Conservation (phyloP, 208 protist species). For the Jaenimonas drosophilae region DNA sequence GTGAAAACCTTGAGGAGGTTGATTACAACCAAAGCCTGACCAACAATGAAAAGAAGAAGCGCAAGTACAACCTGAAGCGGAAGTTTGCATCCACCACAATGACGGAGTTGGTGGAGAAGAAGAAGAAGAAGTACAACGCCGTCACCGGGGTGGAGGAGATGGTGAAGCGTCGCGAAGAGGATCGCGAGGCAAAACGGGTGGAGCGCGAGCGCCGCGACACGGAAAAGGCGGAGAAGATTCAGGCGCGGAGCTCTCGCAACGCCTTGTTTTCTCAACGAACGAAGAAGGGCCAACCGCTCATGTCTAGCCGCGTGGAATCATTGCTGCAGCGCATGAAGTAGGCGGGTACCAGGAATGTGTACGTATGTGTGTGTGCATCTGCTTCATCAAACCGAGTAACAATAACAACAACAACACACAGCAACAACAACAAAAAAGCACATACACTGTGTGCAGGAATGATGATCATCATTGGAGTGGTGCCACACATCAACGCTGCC, state of each 20-base stretch:
- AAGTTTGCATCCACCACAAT: slow-evolving; percentile 75
- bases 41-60: slow-evolving; percentile 77
- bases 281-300: slow-evolving; percentile 67
- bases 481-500: not conserved
- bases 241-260: slow-evolving; percentile 34
- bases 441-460: not conserved
- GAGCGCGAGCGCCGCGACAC: slow-evolving; percentile 27
- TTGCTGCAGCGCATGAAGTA: slow-evolving; percentile 40
- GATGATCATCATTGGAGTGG: not conserved
- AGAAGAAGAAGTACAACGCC: slow-evolving; percentile 45
- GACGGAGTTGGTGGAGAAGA: slow-evolving; percentile 47
- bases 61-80: slow-evolving; percentile 82
- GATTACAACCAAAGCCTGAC: slow-evolving; percentile 83
- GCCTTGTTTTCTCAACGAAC: slow-evolving; percentile 57
- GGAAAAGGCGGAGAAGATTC: slow-evolving; percentile 31
- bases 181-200: slow-evolving; percentile 24
- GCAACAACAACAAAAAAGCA: not conserved
- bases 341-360: not conserved
- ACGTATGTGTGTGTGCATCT: not conserved
- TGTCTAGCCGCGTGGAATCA: slow-evolving; percentile 57
- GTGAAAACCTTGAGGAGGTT: slow-evolving; percentile 43
- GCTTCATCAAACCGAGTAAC: not conserved
- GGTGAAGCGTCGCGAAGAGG: slow-evolving; percentile 37
- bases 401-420: not conserved
- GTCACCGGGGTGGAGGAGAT: slow-evolving; percentile 45